A percentile compares a stretch with the other conserved stretches of the same genome.
These are phyloP conservation scores for Colletotrichum camelliae DNA, from an alignment of 2,329 filamentous ascomycete genomes.

Conservation along the genomic window DNA sequence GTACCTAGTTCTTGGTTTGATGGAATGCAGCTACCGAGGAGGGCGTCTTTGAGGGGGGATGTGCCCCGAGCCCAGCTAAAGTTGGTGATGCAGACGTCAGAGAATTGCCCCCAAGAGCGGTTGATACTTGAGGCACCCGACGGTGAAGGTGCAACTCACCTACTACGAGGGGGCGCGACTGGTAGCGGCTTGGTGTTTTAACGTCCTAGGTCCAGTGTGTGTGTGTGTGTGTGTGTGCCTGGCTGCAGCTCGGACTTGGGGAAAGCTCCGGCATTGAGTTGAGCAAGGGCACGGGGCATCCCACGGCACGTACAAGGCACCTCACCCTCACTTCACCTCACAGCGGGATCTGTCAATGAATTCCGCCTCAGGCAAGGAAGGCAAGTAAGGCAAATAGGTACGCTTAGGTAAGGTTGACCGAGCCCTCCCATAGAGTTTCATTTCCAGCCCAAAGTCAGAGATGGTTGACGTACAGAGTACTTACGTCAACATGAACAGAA, in stretches of 20 bases:
- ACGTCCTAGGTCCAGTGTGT: background rate
- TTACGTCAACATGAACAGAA: background rate
- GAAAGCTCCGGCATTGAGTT: background rate
- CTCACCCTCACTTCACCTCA: background rate
- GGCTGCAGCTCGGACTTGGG: constrained; percentile 14
- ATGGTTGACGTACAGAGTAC: background rate
- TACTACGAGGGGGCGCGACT: background rate
- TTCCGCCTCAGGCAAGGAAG: background rate
- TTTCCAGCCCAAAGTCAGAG: background rate
- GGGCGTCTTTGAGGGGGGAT: background rate
- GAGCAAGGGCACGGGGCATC: background rate
- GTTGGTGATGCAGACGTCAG: background rate
- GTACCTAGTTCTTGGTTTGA: background rate
- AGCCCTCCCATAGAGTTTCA: background rate
- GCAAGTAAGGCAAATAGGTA: background rate
- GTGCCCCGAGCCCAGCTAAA: background rate
- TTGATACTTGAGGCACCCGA: background rate
- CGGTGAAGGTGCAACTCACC: background rate
- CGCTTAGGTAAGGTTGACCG: background rate
- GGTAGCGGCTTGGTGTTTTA: background rate
- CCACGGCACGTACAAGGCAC: background rate
- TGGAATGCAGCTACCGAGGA: background rate
- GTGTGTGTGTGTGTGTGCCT: background rate
- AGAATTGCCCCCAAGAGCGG: background rate
- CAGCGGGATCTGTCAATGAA: constrained; percentile 16